Conservation (phyloP, 768 basidiomycete species). For the Hygrocybe punicea region DNA sequence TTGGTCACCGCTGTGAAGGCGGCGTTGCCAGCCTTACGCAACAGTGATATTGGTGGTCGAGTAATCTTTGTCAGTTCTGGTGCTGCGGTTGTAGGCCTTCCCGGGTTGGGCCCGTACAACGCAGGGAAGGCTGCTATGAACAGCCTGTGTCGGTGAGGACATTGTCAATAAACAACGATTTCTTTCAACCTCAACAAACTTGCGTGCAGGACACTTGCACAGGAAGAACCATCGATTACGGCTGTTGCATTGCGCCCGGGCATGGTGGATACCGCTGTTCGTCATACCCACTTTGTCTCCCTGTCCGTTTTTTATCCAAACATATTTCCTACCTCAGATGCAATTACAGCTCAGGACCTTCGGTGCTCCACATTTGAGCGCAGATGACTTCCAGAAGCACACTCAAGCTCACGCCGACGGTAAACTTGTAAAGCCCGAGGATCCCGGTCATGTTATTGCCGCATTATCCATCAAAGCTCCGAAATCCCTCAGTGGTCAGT, state of each 20-base stretch:
- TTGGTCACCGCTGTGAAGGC: slow-evolving; percentile 66
- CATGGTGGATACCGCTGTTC: slow-evolving; percentile 77
- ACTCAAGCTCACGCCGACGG: slow-evolving; percentile 55
- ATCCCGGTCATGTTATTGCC: slow-evolving; percentile 76
- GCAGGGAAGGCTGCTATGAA: slow-evolving; percentile 90
- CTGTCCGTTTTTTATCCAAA: slow-evolving; percentile 4
- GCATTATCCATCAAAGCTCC: slow-evolving; percentile 65
- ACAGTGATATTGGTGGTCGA: slow-evolving; percentile 54
- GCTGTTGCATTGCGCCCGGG: slow-evolving; percentile 84
- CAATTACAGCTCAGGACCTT: slow-evolving; percentile 52
- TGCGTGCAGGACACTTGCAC: slow-evolving; percentile 65
- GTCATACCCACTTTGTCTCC: slow-evolving; percentile 21
- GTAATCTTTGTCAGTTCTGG: slow-evolving; percentile 87
- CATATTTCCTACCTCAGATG: slow-evolving; percentile 52
- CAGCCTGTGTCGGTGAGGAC: slow-evolving; percentile 65
- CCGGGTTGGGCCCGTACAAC: slow-evolving; percentile 80
- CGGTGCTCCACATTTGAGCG: slow-evolving; percentile 53
- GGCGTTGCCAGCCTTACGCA: slow-evolving; percentile 65
- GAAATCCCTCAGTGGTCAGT: slow-evolving; percentile 64
- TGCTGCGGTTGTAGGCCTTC: slow-evolving; percentile 61
- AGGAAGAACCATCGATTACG: slow-evolving; percentile 74
- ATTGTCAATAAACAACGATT: slow-evolving; percentile 10
- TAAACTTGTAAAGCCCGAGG: slow-evolving; percentile 71
- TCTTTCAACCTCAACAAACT: not conserved
- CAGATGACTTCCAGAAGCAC: slow-evolving; percentile 51